Evolutionary conservation across 2,329 filamentous ascomycete species (phyloP).

Genomic region (Colletotrichum neosansevieriae): DNA sequence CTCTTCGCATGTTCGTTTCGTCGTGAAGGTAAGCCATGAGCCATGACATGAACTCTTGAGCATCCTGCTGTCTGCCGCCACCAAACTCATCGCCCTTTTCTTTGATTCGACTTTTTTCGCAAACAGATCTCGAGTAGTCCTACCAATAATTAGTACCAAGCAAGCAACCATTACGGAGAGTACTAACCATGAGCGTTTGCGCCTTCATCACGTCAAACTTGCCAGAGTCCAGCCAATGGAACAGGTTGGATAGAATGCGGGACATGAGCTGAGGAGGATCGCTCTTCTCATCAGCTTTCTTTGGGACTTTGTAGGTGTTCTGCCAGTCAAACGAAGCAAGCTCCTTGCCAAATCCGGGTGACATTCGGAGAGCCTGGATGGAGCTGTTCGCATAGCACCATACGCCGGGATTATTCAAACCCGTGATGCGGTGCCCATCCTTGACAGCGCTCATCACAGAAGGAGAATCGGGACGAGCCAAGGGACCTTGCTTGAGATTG

Average conservation of each 20-base stretch:
- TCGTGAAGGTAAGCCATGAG: conserved; percentile 85
- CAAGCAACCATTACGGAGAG: background rate
- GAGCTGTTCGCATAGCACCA: conserved; percentile 96
- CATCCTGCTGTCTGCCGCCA: conserved; percentile 85
- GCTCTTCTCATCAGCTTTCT: conserved; percentile 69
- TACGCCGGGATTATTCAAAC: conserved; percentile 82
- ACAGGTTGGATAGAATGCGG: conserved; percentile 69
- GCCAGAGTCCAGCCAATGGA: conserved; percentile 67
- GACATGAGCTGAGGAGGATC: conserved; percentile 70
- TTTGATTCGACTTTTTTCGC: conserved; percentile 44
- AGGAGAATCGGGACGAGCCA: conserved; percentile 34
- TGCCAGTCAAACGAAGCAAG: conserved; percentile 70
- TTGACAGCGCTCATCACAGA: conserved; percentile 15
- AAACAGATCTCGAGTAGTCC: conserved; percentile 62
- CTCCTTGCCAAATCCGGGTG: conserved; percentile 75
- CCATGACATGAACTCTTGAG: conserved; percentile 89
- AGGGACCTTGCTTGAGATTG: conserved; percentile 34
- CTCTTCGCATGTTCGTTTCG: conserved; percentile 78
- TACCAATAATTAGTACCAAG: conserved; percentile 48
- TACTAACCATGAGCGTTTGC: conserved; percentile 68
- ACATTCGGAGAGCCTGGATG: conserved; percentile 84
- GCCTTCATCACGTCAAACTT: conserved; percentile 65
- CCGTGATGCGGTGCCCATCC: conserved; percentile 68
- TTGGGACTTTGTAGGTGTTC: conserved; percentile 74
- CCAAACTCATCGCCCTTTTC: conserved; percentile 67